Evolutionary conservation across 2,329 filamentous ascomycete species (phyloP), one percentile per base, ranked within the genome.

Genomic region (Reticulascus tulasneorum): DNA sequence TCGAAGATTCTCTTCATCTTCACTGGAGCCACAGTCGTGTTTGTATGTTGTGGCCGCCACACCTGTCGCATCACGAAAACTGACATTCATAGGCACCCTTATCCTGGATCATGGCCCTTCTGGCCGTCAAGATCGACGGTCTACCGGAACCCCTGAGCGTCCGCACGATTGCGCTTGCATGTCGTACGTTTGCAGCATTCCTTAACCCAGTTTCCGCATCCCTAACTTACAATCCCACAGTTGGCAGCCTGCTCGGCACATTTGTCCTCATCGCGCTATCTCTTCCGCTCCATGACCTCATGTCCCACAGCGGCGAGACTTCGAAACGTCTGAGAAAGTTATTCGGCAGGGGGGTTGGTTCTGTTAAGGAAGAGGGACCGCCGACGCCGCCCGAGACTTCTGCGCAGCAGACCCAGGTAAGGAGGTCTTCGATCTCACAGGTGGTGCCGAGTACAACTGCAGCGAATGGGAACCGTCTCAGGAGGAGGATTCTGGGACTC

Each of bases 1-100:
- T 46, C 44, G 29, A 46, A 46, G 33, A 46, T 46, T 10, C 42
- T 46, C 3, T 46, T 46, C 44, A 46, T 46, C 23, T 46, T 46
- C 4, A 46, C 44, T 0, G 44, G 44, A 0, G 44, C 44, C 1
- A 46, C 44, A 0, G 44, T 46, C 1, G 44, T 46, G 1, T 46
- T 46, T 12, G 44, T 45, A 23, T 29, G 40, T 35, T 5, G 3
- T n/a, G 19, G 9, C 1, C 10, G 4, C n/a, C n/a, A 4, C 2
- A 9, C 5, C 3, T 10, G 6, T 7, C 16, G 6, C 9, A 9
- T 7, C 10, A n/a, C 6, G 2, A 3, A 6, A 15, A 3, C 21
- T 33, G 7, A 2, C 9, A 10, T n/a, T 17, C 5, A 0, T 4
- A 45, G 43, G 25, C 44, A 2, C 44, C 44, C 1, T 15, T 46